Conservation (phyloP, 352 stramenopile genomes). For the Pythium dissotocum region DNA sequence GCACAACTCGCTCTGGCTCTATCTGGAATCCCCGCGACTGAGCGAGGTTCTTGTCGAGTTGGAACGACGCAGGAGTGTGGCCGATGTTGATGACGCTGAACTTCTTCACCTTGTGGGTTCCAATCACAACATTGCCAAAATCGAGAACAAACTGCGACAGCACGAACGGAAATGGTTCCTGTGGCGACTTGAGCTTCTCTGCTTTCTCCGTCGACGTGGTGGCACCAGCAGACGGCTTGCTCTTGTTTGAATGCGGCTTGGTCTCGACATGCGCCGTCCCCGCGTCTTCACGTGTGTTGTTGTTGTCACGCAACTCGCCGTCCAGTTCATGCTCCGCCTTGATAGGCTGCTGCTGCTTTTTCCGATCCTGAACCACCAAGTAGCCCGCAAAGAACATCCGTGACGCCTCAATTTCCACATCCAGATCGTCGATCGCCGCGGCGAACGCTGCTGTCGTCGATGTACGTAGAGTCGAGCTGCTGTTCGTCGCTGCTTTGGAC, state of each 20-base stretch:
- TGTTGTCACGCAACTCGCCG: slow-evolving; percentile 2
- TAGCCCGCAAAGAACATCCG: slow-evolving; percentile 89
- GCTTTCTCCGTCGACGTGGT: neutral
- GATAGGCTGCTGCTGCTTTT: slow-evolving; percentile 28
- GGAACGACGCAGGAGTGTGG: slow-evolving; percentile 81
- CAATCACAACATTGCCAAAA: slow-evolving; percentile 93
- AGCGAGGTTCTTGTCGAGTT: slow-evolving; percentile 92
- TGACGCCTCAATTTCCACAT: slow-evolving; percentile 82
- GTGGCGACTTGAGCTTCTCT: slow-evolving; percentile 21
- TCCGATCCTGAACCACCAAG: slow-evolving; percentile 55
- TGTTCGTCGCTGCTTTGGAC: slow-evolving; percentile 18
- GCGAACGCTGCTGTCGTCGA: neutral
- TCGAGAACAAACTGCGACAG: slow-evolving; percentile 91
- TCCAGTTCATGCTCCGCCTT: neutral
- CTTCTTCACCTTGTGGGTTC: slow-evolving; percentile 89
- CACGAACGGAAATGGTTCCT: slow-evolving; percentile 71
- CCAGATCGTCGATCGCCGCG: slow-evolving; percentile 56
- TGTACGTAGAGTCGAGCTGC: slow-evolving; percentile 22
- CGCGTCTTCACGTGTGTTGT: neutral
- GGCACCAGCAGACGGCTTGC: neutral
- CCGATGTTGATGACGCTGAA: slow-evolving; percentile 94
- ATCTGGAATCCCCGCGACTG: slow-evolving; percentile 87
- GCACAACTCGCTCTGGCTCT: slow-evolving; percentile 93
- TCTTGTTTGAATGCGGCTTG: slow-evolving; percentile 1
- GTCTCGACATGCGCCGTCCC: neutral